These are phyloP conservation scores for Hydrangea macrophylla DNA, from an alignment of 148 eudicot species.

Conservation along the genomic window DNA sequence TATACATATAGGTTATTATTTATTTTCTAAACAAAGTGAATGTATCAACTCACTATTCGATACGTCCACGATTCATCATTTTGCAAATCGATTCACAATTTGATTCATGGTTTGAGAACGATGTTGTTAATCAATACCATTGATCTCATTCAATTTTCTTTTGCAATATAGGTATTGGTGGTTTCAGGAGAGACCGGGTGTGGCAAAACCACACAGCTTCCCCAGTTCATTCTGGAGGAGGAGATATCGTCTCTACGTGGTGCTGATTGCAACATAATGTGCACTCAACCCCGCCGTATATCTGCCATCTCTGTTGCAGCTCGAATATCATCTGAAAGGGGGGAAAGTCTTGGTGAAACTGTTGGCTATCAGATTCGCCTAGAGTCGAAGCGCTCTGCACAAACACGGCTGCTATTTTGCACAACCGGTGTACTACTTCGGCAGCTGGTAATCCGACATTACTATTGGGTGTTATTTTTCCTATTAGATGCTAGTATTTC, in stretches of 20 bases:
- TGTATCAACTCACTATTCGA: no score
- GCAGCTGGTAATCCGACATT: constrained; percentile 56
- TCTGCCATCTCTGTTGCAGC: constrained; percentile 96
- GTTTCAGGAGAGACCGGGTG: constrained; percentile 99
- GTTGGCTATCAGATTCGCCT: constrained; percentile 95
- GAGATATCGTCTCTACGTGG: constrained; percentile 79
- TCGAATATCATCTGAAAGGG: constrained; percentile 91
- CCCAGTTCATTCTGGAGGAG: constrained; percentile 89
- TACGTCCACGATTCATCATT: no score
- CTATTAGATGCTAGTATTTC: neutral
- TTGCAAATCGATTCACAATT: no score
- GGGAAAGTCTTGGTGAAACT: constrained; percentile 84
- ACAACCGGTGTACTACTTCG: constrained; percentile 93
- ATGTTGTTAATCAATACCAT: neutral
- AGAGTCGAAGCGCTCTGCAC: constrained; percentile 77
- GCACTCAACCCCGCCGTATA: constrained; percentile 99
- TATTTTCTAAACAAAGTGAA: no score
- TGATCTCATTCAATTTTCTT: constrained; percentile 7
- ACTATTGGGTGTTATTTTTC: neutral
- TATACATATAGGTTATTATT: no score
- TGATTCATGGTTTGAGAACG: no score
- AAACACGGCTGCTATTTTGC: constrained; percentile 84
- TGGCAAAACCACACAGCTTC: constrained; percentile 97
- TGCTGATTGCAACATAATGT: constrained; percentile 75
- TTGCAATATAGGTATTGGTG: constrained; percentile 67